These are phyloP conservation scores for Endoconidiophora polonica DNA, from an alignment of 2,329 filamentous ascomycete genomes.

Conservation along the genomic window DNA sequence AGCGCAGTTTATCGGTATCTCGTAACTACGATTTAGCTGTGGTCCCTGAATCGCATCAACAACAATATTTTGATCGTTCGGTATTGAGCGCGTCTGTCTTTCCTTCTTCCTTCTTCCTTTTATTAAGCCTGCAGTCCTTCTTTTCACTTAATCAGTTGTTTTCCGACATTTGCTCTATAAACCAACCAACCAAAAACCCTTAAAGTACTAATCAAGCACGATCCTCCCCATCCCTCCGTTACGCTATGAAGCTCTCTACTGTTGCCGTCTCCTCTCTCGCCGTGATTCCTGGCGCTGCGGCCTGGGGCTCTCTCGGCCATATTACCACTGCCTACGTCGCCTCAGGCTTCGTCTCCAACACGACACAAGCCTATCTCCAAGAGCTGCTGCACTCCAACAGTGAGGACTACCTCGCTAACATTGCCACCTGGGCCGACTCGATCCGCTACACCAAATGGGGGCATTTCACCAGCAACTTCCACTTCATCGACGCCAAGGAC, in stretches of 20 bases:
- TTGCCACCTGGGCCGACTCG: slow-evolving; percentile 52
- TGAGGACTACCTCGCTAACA: slow-evolving; percentile 41
- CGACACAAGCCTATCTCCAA: slow-evolving; percentile 41
- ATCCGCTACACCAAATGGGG: slow-evolving; percentile 48
- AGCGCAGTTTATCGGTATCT: too few relatives aligned
- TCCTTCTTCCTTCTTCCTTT: too few relatives aligned
- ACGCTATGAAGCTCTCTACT: slow-evolving; percentile 21
- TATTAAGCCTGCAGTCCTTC: background rate
- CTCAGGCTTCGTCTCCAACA: slow-evolving; percentile 38
- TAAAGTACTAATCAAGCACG: too few relatives aligned
- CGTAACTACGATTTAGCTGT: too few relatives aligned
- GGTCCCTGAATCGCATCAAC: too few relatives aligned
- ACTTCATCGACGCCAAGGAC: slow-evolving; percentile 55
- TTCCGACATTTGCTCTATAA: background rate
- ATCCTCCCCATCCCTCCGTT: background rate
- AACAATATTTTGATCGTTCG: too few relatives aligned
- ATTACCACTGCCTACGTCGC: slow-evolving; percentile 49
- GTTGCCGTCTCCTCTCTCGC: slow-evolving; percentile 18
- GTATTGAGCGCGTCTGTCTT: too few relatives aligned
- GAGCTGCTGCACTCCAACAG: slow-evolving; percentile 36
- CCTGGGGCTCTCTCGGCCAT: slow-evolving; percentile 41
- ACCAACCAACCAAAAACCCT: background rate
- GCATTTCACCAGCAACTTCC: slow-evolving; percentile 43
- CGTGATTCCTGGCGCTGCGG: slow-evolving; percentile 21
- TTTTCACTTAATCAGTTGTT: background rate